Conservation (phyloP, 208 protist species). For the Leishmania mexicana region DNA sequence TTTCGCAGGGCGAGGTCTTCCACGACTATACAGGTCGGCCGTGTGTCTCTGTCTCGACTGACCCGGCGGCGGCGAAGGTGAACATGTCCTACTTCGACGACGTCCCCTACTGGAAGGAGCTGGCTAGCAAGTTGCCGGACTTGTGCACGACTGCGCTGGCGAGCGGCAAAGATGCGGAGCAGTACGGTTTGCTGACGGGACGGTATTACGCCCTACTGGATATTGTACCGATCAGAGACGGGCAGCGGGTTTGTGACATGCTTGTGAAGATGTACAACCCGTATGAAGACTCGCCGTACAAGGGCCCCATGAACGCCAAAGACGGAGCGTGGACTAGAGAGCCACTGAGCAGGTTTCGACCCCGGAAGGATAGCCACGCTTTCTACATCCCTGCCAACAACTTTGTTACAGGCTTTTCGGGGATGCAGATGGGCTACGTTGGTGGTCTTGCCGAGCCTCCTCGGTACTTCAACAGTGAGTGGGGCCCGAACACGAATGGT, state of each 20-base stretch:
- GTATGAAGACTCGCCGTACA: slow-evolving; percentile 59
- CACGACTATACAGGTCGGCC: slow-evolving; percentile 69
- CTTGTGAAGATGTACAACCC: slow-evolving; percentile 80
- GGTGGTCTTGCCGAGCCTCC: slow-evolving; percentile 33
- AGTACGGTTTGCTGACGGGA: slow-evolving; percentile 53
- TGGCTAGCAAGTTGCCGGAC: slow-evolving; percentile 27
- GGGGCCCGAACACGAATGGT: slow-evolving; percentile 50
- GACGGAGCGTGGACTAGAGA: slow-evolving; percentile 46
- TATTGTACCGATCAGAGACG: slow-evolving; percentile 29
- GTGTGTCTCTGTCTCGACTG: slow-evolving; percentile 44
- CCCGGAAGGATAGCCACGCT: slow-evolving; percentile 30
- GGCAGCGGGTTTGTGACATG: slow-evolving; percentile 40
- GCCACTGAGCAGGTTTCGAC: slow-evolving; percentile 35
- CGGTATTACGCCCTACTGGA: slow-evolving; percentile 56
- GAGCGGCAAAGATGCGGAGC: slow-evolving; percentile 22
- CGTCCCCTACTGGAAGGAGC: slow-evolving; percentile 41
- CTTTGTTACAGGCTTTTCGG: slow-evolving; percentile 39
- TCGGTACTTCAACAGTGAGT: slow-evolving; percentile 76
- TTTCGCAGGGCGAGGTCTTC: slow-evolving; percentile 49
- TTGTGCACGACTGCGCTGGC: slow-evolving; percentile 42
- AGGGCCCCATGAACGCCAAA: slow-evolving; percentile 68
- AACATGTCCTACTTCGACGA: slow-evolving; percentile 50
- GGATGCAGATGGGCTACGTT: slow-evolving; percentile 48
- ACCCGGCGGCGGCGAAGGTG: slow-evolving; percentile 36
- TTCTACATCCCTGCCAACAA: slow-evolving; percentile 66